Conservation (phyloP, 163 green algal genomes). For the Chlamydomonas reinhardtii region DNA sequence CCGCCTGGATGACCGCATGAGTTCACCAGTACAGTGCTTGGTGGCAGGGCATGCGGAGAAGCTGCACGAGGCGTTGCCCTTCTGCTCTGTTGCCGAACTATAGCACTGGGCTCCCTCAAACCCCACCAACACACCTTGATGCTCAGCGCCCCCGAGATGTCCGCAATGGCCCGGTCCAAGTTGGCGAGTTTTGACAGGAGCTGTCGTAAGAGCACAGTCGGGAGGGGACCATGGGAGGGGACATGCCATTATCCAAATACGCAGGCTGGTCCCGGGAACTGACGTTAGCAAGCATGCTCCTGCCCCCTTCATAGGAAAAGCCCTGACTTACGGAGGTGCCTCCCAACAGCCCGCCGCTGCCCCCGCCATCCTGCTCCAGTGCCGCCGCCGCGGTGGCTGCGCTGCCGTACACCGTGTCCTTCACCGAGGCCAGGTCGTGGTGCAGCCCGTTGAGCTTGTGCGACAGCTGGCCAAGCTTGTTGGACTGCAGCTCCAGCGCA, state of each 20-base stretch:
- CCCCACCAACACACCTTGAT: conserved; percentile 11
- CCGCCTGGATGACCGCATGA: background rate
- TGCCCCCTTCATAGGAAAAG: too few relatives aligned
- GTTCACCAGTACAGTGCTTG: too few relatives aligned
- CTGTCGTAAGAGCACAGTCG: background rate
- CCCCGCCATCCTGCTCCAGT: background rate
- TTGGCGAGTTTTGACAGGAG: conserved; percentile 18
- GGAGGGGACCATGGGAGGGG: too few relatives aligned
- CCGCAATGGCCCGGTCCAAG: conserved; percentile 31
- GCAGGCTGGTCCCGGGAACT: background rate
- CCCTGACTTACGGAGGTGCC: background rate
- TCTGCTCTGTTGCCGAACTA: too few relatives aligned
- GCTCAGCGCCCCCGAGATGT: background rate
- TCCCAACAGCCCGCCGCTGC: background rate
- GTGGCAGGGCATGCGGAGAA: too few relatives aligned
- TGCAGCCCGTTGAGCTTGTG: conserved; percentile 11
- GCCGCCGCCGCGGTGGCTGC: background rate
- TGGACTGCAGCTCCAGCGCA: conserved; percentile 51
- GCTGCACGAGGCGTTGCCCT: too few relatives aligned
- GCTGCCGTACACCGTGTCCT: conserved; percentile 41
- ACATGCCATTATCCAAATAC: background rate
- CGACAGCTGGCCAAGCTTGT: conserved; percentile 39
- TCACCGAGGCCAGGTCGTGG: conserved; percentile 12
- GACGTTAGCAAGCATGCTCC: too few relatives aligned
- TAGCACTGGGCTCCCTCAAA: background rate